Percentiles rank a stretch among this genome's conserved stretches.
These are phyloP conservation scores for Leccinum boreale DNA, from an alignment of 768 basidiomycete genomes.

Conservation along the genomic window DNA sequence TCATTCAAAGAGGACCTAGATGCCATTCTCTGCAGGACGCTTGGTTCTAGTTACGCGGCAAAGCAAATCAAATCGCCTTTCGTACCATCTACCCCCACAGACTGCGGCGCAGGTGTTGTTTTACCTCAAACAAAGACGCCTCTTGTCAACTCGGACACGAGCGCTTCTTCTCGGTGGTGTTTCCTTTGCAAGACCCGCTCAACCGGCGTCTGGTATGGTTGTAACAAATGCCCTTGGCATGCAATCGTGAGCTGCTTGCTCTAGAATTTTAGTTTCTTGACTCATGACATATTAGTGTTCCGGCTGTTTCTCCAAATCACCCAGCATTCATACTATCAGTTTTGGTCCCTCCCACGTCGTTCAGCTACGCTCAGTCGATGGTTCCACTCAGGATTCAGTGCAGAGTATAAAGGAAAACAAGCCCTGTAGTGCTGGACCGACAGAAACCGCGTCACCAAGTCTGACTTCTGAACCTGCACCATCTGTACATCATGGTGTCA, in stretches of 20 bases:
- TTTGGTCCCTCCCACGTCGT: conserved; percentile 31
- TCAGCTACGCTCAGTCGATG: conserved; percentile 10
- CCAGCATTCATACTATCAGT: conserved; percentile 27
- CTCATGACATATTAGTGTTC: conserved; percentile 24
- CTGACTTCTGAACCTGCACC: background rate
- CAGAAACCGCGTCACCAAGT: background rate
- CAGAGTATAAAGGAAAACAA: background rate
- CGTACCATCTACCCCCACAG: background rate
- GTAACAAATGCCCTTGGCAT: conserved; percentile 32
- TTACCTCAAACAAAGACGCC: background rate
- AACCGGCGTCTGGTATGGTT: conserved; percentile 28
- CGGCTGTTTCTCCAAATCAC: conserved; percentile 27
- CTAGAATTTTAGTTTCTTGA: background rate
- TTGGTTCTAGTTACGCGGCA: conserved; percentile 24
- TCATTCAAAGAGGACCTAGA: conserved; percentile 58
- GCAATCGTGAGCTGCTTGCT: conserved; percentile 22
- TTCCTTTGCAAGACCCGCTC: conserved; percentile 30
- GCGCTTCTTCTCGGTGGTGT: conserved; percentile 20
- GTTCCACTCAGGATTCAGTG: background rate
- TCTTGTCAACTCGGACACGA: background rate
- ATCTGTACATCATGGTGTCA: conserved; percentile 50
- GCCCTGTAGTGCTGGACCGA: background rate
- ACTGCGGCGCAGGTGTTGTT: background rate
- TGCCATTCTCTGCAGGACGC: conserved; percentile 37
- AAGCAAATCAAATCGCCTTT: background rate